These are phyloP conservation scores for Eucalyptus erythrocorys DNA, from an alignment of 345 rosid genomes.

Conservation along the genomic window DNA sequence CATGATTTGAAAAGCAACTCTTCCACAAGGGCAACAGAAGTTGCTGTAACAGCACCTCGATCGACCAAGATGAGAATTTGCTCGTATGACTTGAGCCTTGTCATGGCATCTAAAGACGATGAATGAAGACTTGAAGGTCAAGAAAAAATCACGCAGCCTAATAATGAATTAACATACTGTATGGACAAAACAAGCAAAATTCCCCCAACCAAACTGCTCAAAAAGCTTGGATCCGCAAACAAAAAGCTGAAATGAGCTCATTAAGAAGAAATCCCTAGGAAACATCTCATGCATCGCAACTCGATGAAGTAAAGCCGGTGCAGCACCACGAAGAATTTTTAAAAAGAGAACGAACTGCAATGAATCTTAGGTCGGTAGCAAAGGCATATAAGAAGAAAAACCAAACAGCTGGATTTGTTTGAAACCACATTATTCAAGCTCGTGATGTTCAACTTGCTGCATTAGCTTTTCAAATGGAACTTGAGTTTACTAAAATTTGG, in stretches of 20 bases:
- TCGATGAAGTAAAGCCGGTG: not conserved
- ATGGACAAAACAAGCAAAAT: no score
- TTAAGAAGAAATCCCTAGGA: no score
- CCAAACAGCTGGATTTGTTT: not conserved
- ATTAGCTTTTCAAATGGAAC: not conserved
- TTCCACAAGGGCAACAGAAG: conserved; percentile 59
- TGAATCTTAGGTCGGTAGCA: not conserved
- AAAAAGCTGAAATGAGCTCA: no score
- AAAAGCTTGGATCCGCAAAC: no score
- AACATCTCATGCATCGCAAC: not conserved
- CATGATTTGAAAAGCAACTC: conserved; percentile 82
- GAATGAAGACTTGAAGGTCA: no score
- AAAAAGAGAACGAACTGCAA: not conserved
- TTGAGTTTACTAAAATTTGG: not conserved
- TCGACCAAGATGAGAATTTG: no score
- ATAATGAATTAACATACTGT: no score
- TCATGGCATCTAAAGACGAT: no score
- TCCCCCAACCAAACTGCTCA: no score
- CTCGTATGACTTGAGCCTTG: no score
- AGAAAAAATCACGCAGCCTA: no score
- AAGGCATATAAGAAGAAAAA: not conserved
- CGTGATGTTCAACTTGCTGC: not conserved
- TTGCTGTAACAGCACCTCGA: conserved; percentile 52
- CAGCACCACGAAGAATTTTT: not conserved
- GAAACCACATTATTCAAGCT: not conserved